Base-by-base conservation (phyloP, 352 stramenopile genomes). In the Pythium myriotylum region DNA sequence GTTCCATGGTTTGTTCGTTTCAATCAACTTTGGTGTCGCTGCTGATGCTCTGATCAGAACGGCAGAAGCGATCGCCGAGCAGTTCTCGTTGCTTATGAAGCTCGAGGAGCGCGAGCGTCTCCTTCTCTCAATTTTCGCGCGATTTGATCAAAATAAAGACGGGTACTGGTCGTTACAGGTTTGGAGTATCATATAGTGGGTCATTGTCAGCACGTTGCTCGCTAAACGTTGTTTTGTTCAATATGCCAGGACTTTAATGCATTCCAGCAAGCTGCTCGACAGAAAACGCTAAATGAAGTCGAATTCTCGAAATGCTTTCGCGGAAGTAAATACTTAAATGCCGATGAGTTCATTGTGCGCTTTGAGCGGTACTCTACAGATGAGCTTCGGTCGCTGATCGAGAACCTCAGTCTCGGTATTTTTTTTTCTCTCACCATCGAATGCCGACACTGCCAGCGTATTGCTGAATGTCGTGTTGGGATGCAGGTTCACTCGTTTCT, bases 241-340 rank as follows among this genome's bases (percentile, higher is more conserved):
- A n/a, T n/a, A n/a, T n/a, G n/a, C n/a, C 43, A 84, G 69, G 73
- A 89, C 24, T 91, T 89, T 49, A 91, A 91, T 32, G 45, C 54
- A 3, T 84, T 88, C 22, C 79, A 86, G 54, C 79, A 89, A 59
- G 68, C 76, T 1, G 58, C 84, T 8, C 55, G 56, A 20, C 71
- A 81, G 33, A 70, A 70, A 39, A 71, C 75, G 20, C 50, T 90
- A 4, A 58, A 71, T 16, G 71, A 84, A 55, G 26, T 29, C 1
- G 68, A 56, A 26, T 67, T 90, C 20, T n/a, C 27, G 10, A 53
- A 83, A 19, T 56, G 86, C 19, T 86, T 88, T 49, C 43, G 52
- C 9, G 63, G 37, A 0, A 22, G 46, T 14, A 56, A 61, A 37
- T 23, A 65, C 9, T 46, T 91, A 19, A 63, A 70, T 2, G 65